These are phyloP conservation scores for Pestalotiopsis fici DNA, from an alignment of 2,329 filamentous ascomycete species.

Conservation along the genomic window DNA sequence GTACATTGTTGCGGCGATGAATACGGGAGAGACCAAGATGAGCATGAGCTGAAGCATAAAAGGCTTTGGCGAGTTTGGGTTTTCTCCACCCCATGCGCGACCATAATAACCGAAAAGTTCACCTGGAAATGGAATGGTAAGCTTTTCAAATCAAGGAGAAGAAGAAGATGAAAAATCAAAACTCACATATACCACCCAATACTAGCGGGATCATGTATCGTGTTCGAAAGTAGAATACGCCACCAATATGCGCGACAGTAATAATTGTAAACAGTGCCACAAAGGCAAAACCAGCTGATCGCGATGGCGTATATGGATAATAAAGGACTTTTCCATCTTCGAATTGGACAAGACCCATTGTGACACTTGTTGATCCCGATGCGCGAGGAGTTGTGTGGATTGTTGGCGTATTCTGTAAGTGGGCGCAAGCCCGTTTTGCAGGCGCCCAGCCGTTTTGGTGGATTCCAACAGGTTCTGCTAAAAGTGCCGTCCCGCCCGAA, in stretches of 20 bases:
- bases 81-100: not conserved
- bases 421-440: too few relatives aligned
- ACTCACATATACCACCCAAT: not conserved
- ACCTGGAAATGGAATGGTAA: not conserved
- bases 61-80: not conserved
- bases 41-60: conserved; percentile 5
- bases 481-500: too few relatives aligned
- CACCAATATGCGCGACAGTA: not conserved
- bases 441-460: too few relatives aligned
- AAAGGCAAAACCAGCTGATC: not conserved
- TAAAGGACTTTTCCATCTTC: not conserved
- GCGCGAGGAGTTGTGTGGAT: too few relatives aligned
- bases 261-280: not conserved
- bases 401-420: too few relatives aligned
- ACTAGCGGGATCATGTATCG: not conserved
- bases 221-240: not conserved
- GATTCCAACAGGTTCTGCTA: too few relatives aligned
- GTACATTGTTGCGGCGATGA: not conserved
- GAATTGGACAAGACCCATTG: conserved; percentile 1
- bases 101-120: not conserved
- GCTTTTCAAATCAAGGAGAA: not conserved
- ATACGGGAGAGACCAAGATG: not conserved
- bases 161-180: too few relatives aligned
- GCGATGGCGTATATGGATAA: not conserved
- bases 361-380: not conserved